Base-by-base conservation (phyloP, 352 stramenopile species). In the Phytophthora crassamura region DNA sequence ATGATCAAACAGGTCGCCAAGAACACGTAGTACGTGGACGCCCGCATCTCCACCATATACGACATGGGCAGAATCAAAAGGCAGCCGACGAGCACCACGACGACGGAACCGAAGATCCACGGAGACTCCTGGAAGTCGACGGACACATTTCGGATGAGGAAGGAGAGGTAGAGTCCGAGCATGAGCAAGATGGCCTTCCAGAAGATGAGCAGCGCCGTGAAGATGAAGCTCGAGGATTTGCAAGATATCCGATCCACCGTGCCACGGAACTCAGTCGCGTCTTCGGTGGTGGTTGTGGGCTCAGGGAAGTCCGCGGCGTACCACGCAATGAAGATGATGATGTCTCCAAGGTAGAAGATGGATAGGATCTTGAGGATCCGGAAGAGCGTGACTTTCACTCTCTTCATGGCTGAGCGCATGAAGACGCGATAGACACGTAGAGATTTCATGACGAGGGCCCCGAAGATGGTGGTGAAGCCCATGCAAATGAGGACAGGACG, bases 101-200 rank as follows among this genome's bases (percentile, higher is more conserved):
- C 4, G 0, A 74, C 67, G 0, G 83, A 85, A 1, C 58, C 69
- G 46, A 89, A 83, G 32, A 86, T 90, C 83, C 83, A 89, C 43
- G 83, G 70, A 5, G 80, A 76, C 30, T 91, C 83, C 45, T 91
- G 83, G 47, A 90, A 91, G 54, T 90, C 80, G 0, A 69, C 57
- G 28, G 78, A 88, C n/a, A 86, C 79, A 15, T 87, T 74, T 18
- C 75, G 81, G 57, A 88, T 90, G 4, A 87, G 39, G 53, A 90
- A 88, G 30, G 74, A 82, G 9, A 87, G 28, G 45, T 82, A 88
- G 7, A 86, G 56, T 0, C 74, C 77, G 4, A 69, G 0, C 10
- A 80, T 67, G 20, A 86, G 66, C 41, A 88, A 6, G 9, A 88
- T 78, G 0, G 74, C 52, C 32, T 89, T 89, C 73, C 74, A 88